Conservation (phyloP, 768 basidiomycete species). For the Dentipellis fragilis region DNA sequence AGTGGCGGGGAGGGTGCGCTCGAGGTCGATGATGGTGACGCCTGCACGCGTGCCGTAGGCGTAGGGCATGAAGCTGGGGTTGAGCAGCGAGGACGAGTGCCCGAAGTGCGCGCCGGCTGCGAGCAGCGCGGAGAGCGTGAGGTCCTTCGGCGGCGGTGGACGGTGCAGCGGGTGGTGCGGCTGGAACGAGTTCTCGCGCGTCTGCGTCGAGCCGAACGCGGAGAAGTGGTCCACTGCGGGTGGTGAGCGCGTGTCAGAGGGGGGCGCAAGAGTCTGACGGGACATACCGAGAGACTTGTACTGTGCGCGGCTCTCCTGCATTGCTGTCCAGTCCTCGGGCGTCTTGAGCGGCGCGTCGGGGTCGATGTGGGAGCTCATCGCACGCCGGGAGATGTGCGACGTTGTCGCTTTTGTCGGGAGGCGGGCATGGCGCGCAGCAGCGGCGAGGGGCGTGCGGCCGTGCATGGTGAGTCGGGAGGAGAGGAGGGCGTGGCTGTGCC, state of each 20-base stretch:
- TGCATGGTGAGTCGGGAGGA: background rate
- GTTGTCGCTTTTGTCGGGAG: background rate
- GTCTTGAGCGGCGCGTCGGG: conserved; percentile 17
- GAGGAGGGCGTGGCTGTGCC: background rate
- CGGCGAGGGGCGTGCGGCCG: background rate
- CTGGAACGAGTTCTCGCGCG: conserved; percentile 55
- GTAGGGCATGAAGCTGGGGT: conserved; percentile 85
- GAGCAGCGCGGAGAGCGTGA: conserved; percentile 81
- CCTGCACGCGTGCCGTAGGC: conserved; percentile 88
- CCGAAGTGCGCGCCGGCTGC: conserved; percentile 94
- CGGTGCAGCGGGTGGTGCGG: conserved; percentile 62
- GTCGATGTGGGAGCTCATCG: background rate
- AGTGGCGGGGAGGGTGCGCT: conserved; percentile 85
- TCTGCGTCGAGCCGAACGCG: conserved; percentile 72
- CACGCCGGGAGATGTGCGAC: background rate
- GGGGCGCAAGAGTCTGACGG: conserved; percentile 6
- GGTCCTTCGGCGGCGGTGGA: conserved; percentile 46
- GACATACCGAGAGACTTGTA: conserved; percentile 43
- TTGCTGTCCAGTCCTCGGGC: conserved; percentile 53
- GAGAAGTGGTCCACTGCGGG: conserved; percentile 35
- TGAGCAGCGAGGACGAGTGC: conserved; percentile 74
- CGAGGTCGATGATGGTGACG: conserved; percentile 89
- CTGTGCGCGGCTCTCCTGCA: conserved; percentile 51
- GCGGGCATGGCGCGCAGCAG: background rate
- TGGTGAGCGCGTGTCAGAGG: conserved; percentile 26